Percentiles rank a stretch among this genome's conserved stretches.
phyloP scores from a whole-genome alignment of 2,329 filamentous ascomycete genomes.

The Colletotrichum phormii region DNA sequence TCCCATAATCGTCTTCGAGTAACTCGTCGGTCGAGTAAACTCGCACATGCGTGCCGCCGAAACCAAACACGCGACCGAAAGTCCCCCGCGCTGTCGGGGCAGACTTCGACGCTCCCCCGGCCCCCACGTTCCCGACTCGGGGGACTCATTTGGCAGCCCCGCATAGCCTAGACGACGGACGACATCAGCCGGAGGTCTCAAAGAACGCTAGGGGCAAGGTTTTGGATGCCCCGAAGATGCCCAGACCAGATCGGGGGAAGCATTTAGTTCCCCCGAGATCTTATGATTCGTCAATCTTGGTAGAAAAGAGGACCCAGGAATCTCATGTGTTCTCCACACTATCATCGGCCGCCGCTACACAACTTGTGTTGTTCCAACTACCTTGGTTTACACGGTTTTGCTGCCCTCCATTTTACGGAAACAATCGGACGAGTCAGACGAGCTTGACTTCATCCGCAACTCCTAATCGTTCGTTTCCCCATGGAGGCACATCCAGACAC shows the following conservation, averaged over 20 bases:
- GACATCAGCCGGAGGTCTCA: constrained; percentile 15
- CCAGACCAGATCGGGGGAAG: constrained; percentile 19
- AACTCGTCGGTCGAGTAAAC: background rate
- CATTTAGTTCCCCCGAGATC: constrained; percentile 41
- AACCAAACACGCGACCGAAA: background rate
- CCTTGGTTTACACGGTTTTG: background rate
- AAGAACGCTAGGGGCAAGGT: constrained; percentile 41
- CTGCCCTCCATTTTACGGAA: background rate
- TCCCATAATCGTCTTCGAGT: background rate
- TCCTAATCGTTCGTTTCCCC: constrained; percentile 14
- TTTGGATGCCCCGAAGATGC: constrained; percentile 33
- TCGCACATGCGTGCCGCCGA: background rate
- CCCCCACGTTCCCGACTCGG: constrained; percentile 7
- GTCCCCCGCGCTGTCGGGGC: constrained; percentile 13
- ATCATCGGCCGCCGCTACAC: constrained; percentile 12
- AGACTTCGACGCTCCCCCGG: constrained; percentile 18
- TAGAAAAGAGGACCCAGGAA: background rate
- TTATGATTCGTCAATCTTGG: constrained; percentile 30
- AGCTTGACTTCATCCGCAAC: background rate
- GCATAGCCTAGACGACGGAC: background rate
- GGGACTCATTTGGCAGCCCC: constrained; percentile 4
- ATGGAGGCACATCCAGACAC: background rate
- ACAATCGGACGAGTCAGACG: constrained; percentile 13
- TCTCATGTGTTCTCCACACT: constrained; percentile 2
- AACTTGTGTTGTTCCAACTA: constrained; percentile 10